Conservation (phyloP, 2,329 filamentous ascomycete genomes). For the Phialemoniopsis sp. region DNA sequence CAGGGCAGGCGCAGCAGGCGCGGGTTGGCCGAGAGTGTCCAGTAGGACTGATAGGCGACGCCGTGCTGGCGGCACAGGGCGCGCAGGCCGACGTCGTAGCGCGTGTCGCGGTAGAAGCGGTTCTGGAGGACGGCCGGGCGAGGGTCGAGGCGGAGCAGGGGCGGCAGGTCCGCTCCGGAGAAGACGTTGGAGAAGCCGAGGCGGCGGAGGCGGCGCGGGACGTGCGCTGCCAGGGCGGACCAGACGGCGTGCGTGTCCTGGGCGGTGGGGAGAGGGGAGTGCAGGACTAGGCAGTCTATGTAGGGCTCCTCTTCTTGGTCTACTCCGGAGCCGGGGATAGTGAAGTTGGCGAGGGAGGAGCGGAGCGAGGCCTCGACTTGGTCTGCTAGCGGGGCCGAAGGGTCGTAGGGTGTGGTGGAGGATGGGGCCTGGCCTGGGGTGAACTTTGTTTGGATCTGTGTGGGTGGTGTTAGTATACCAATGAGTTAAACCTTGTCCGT, state of each 20-base stretch:
- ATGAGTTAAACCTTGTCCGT: too few species aligned
- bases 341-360: constrained; percentile 62
- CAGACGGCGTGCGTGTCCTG: constrained; percentile 59
- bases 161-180: constrained; percentile 48
- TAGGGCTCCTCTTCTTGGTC: constrained; percentile 23
- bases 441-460: constrained; percentile 78
- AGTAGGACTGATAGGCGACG: constrained; percentile 50
- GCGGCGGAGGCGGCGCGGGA: constrained; percentile 58
- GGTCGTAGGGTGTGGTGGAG: constrained; percentile 58
- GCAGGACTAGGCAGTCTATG: constrained; percentile 72
- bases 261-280: constrained; percentile 48
- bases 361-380: constrained; percentile 65
- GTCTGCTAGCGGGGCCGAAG: constrained; percentile 49
- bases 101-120: constrained; percentile 58
- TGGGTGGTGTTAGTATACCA: constrained; percentile 1
- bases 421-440: constrained; percentile 62
- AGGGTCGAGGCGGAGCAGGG: constrained; percentile 32
- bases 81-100: constrained; percentile 58
- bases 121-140: constrained; percentile 64
- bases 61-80: constrained; percentile 14
- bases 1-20: constrained; percentile 36
- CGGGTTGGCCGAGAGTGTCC: constrained; percentile 46
- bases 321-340: constrained; percentile 18
- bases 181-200: constrained; percentile 73
- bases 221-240: constrained; percentile 60